Base-by-base conservation (phyloP, 2,329 filamentous ascomycete genomes). In the Zarea fungicola region DNA sequence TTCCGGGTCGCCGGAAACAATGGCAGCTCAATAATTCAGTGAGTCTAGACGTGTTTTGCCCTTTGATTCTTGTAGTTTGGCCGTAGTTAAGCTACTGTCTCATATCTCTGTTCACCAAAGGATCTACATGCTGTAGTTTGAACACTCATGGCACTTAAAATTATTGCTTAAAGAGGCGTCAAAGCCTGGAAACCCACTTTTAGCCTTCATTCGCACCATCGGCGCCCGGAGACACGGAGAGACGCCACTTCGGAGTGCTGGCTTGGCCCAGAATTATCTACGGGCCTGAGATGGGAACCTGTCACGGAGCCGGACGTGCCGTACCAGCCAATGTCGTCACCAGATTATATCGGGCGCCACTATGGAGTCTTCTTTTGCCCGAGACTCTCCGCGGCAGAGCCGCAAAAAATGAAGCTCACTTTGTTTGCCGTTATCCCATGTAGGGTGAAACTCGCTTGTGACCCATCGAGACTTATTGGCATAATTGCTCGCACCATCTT, bases 241-340 rank as follows among this genome's bases (percentile, higher is more conserved):
- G 18, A 21, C 7, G 11, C n/a, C 19, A 29, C 13, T n/a, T 22
- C 8, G 10, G 18, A 28, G 6, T 14, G n/a, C 36, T 26, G n/a
- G 26, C 13, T 2, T 11, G 36, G 35, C 22, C 45, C 37, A 41
- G 9, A 34, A 16, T 48, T 48, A 41, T 28, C 41, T 48, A 41
- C 45, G 45, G 45, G 45, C n/a, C 45, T 16, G 7, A 4, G 35
- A 34, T 34, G 35, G n/a, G 41, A 7, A 13, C 13, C 10, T 19
- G 21, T 26, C 21, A 41, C n/a, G 37, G 29, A 48, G 45, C 37
- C 45, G 45, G 45, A 29, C 25, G 8, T 42, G 37, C 45, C 45
- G 45, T 21, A n/a, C 45, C 29, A 16, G 29, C 45, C 29, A 42
- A 28, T 48, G 45, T 42, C 37, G 37, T 48, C 45, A 35, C 45